These are phyloP conservation scores for Cutaneotrichosporon sp. DNA, from an alignment of 1,284 basidiomycete species.

Conservation along the genomic window DNA sequence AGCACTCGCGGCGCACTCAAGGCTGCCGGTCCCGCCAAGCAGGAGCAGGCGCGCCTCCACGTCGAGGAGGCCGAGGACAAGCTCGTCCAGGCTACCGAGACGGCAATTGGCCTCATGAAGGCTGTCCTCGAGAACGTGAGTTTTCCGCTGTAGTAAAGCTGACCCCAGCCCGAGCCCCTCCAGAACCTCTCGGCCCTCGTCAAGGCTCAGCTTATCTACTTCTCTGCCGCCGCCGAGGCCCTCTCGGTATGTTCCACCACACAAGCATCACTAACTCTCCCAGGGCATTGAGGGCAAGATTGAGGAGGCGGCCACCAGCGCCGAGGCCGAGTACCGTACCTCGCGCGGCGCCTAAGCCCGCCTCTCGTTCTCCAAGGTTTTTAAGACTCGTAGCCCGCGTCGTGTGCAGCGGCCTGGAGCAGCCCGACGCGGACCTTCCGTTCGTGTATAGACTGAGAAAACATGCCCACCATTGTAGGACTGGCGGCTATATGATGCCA, in stretches of 20 bases:
- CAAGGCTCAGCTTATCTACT: constrained; percentile 84
- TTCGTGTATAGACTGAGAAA: constrained; percentile 1
- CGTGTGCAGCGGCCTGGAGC: background rate
- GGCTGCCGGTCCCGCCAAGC: constrained; percentile 63
- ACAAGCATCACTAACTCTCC: too few relatives aligned
- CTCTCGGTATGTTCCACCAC: constrained; percentile 51
- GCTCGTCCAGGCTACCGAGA: constrained; percentile 94
- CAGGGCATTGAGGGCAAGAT: constrained; percentile 73
- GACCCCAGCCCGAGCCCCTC: constrained; percentile 80
- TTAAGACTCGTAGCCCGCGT: background rate
- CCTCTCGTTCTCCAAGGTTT: background rate
- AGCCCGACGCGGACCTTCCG: too few relatives aligned
- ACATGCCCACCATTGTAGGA: background rate
- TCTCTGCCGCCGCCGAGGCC: constrained; percentile 77
- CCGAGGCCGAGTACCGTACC: constrained; percentile 85
- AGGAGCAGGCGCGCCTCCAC: constrained; percentile 77
- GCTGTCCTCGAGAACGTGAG: constrained; percentile 89
- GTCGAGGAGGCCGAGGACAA: constrained; percentile 95
- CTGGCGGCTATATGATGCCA: background rate
- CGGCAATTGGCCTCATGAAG: constrained; percentile 97
- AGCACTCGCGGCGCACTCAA: constrained; percentile 65
- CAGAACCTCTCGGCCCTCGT: constrained; percentile 87
- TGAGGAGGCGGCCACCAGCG: constrained; percentile 79
- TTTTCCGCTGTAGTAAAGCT: constrained; percentile 15
- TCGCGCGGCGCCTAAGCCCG: constrained; percentile 40